Conservation (phyloP, 768 basidiomycete species). For the Serendipita sp. region DNA sequence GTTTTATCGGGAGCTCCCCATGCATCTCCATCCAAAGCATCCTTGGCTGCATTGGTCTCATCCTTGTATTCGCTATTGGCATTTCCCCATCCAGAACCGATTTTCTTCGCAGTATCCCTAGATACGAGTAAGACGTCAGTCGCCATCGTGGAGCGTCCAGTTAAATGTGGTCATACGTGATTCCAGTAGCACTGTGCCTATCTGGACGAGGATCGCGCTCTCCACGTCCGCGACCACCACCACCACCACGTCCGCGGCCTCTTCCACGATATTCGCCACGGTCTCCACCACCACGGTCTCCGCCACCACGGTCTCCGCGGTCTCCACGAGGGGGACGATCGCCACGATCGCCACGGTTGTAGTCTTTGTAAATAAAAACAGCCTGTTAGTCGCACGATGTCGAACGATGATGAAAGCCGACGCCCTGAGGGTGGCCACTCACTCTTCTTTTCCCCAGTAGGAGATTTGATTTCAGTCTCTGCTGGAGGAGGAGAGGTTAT, state of each 20-base stretch:
- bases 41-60: constrained; percentile 57
- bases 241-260: constrained; percentile 22
- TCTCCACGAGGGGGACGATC: not conserved
- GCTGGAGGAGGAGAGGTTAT: not conserved
- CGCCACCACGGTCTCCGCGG: constrained; percentile 25
- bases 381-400: not conserved
- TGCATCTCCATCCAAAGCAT: constrained; percentile 29
- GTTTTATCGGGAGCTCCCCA: constrained; percentile 23
- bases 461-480: not conserved
- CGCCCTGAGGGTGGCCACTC: not conserved
- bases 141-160: not conserved
- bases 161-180: constrained; percentile 18
- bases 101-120: constrained; percentile 89
- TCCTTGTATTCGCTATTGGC: constrained; percentile 66
- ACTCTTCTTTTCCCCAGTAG: not conserved
- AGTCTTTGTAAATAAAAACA: not conserved
- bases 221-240: constrained; percentile 28
- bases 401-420: not conserved
- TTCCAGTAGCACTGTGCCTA: constrained; percentile 74
- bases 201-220: constrained; percentile 67
- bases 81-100: constrained; percentile 89
- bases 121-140: not conserved
- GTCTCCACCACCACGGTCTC: constrained; percentile 28
- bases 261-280: constrained; percentile 21
- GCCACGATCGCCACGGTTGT: constrained; percentile 1